Evolutionary conservation across 805 yeast genomes (phyloP), one percentile per base, ranked within the genome.

Genomic region (Wickerhamomyces mucosus): DNA sequence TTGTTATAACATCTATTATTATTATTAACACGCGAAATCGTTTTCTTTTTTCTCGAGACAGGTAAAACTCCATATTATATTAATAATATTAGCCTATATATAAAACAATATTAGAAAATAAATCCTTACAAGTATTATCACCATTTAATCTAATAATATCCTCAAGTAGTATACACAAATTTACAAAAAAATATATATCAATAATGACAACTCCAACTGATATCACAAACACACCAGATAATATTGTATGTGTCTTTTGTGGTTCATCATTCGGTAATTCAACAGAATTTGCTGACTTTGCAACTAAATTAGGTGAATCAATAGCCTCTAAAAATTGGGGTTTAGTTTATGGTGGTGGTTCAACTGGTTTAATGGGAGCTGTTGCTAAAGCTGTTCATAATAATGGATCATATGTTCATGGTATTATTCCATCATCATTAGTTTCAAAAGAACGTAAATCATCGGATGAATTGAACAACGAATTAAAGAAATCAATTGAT

Each of bases 271-370:
- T 71, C 38, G 95, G 95, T 12, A 67, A 53, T 26, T 65, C 67
- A 31, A 59, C 65, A 6, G 43, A 44, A 4, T 80, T 56, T 48
- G 59, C 76, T 11, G 59, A 58, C 3, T 61, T 61, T 20, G 88
- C 94, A 2, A 42, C 59, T n/a, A 52, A 65, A 17, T 59, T 84
- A 26, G 95, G 94, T 16, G 43, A 58, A 29, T 45, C 64, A 18
- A 53, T 84, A 39, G 81, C 84, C 16, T 43, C 53, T 15, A 61
- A 63, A 32, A 63, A 69, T 34, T 82, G 84, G 77, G 84, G 84
- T 4, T 59, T 84, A 25, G 89, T 84, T 8, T 84, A 85, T 47
- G 95, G 95, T 28, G 95, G 95, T 24, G 95, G 95, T 15, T 76
- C 89, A 21, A 79, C 86, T 2, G 89, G 92, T 4, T 53, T 82